Evolutionary conservation across 2,329 filamentous ascomycete species (phyloP).

Genomic region (Arthrobotrys conoides): DNA sequence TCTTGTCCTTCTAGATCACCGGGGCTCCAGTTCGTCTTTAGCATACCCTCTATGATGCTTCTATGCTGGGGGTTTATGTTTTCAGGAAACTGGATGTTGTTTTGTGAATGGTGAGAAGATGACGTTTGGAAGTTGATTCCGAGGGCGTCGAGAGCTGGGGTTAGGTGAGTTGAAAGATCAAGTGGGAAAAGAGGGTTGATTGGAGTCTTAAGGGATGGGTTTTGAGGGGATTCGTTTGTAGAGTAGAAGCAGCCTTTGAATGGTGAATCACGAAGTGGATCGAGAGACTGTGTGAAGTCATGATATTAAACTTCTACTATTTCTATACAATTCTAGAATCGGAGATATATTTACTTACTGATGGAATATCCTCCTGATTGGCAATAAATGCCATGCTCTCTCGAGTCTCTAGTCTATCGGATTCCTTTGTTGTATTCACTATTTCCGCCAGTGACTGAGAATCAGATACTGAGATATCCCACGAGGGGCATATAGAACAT

Average conservation of each 20-base stretch:
- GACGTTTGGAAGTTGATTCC: background rate
- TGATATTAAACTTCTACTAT: background rate
- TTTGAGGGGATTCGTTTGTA: background rate
- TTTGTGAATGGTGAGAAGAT: background rate
- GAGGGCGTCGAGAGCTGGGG: background rate
- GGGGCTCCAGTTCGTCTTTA: constrained; percentile 12
- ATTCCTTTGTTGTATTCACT: background rate
- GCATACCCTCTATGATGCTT: constrained; percentile 9
- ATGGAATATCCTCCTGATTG: constrained; percentile 20
- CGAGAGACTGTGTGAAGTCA: background rate
- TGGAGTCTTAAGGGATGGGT: background rate
- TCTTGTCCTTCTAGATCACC: background rate
- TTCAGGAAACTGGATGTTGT: constrained; percentile 13
- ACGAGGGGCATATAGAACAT: background rate
- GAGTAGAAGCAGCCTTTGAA: background rate
- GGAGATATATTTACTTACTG: constrained; percentile 1
- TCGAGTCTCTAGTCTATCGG: background rate
- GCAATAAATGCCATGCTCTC: constrained; percentile 26
- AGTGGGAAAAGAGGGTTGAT: background rate
- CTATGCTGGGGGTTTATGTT: constrained; percentile 29
- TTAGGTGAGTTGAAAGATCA: background rate
- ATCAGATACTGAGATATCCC: background rate
- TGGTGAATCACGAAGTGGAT: background rate
- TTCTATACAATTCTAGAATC: background rate
- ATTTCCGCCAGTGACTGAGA: background rate